Conservation (phyloP, 1,139 yeast genomes). For the Taphrina confusa region DNA sequence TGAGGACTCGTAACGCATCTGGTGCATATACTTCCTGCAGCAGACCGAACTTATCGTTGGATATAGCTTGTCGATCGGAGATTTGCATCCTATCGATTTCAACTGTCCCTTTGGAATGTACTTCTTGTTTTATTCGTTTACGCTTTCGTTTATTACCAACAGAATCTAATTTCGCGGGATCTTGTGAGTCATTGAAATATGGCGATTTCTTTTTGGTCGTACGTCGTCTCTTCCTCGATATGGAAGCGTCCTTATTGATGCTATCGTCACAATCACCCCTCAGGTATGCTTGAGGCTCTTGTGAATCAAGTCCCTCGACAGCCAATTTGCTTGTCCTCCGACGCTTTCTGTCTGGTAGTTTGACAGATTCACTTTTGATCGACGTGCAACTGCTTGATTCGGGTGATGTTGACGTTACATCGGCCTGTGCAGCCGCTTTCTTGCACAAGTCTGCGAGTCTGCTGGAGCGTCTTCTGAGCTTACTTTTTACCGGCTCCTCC, state of each 20-base stretch:
- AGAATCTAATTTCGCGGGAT: no score
- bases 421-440: no score
- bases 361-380: no score
- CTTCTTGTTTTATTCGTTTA: not conserved
- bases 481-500: no score
- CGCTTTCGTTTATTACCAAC: not conserved
- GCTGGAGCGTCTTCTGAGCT: not conserved
- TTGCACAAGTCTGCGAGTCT: not conserved
- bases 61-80: conserved; percentile 1
- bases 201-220: not conserved
- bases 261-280: no score
- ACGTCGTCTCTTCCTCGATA: not conserved
- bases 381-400: no score
- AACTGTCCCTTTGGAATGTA: not conserved
- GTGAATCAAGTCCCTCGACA: no score
- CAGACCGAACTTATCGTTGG: not conserved
- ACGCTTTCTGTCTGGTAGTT: no score
- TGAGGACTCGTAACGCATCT: conserved; percentile 9
- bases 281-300: no score
- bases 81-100: not conserved
- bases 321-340: no score
- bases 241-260: no score
- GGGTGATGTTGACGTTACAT: no score
- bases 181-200: not conserved
- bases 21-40: conserved; percentile 13